Percentiles rank a stretch among this genome's conserved stretches.
These are phyloP conservation scores for sweet orange (Citrus sinensis) DNA, from an alignment of 345 rosid species.

Conservation along the genomic window DVS_A1.0 CM039169.1:32534001-32534500, in stretches of 20 bases:
- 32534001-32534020: constrained; percentile 69
- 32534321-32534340: too few species aligned
- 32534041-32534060: neutral
- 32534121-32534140: too few species aligned
- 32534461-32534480: neutral
- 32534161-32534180: too few species aligned
- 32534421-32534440: neutral
- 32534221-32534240: neutral
- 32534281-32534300: neutral
- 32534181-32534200: neutral
- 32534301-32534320: neutral
- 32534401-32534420: too few species aligned
- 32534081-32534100: neutral
- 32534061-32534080: neutral
- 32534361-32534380: too few species aligned
- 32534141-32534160: neutral
- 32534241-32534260: neutral
- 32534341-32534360: neutral
- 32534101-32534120: neutral
- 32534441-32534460: neutral
- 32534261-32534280: neutral
- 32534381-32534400: neutral
- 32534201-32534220: neutral
- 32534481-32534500: neutral
- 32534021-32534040: neutral